A percentile compares a stretch with the other conserved stretches of the same genome.
Conservation (phyloP, 2,329 filamentous ascomycete species). For the Simplicillium aogashimaense region DNA sequence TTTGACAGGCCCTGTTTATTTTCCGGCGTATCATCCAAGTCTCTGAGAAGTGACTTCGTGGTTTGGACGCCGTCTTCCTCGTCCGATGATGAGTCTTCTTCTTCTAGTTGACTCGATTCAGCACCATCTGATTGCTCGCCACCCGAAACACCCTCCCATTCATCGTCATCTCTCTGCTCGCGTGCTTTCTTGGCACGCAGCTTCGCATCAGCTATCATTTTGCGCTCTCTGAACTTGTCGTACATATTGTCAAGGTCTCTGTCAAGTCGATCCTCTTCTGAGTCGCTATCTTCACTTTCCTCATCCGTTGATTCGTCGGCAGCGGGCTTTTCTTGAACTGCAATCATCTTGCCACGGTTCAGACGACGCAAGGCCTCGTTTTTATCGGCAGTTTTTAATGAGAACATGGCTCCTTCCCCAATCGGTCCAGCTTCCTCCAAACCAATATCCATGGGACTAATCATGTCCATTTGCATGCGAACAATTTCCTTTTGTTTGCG, state of each 20-base stretch:
- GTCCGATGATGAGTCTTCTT: slow-evolving; percentile 33
- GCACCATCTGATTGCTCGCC: slow-evolving; percentile 45
- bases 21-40: slow-evolving; percentile 30
- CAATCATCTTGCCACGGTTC: slow-evolving; percentile 66
- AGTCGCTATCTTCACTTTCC: slow-evolving; percentile 59
- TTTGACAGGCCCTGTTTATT: slow-evolving; percentile 57
- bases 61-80: slow-evolving; percentile 17
- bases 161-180: slow-evolving; percentile 71
- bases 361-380: slow-evolving; percentile 54
- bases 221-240: slow-evolving; percentile 70
- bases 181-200: slow-evolving; percentile 83
- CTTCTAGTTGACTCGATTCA: slow-evolving; percentile 52
- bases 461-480: slow-evolving; percentile 97
- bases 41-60: slow-evolving; percentile 21
- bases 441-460: slow-evolving; percentile 88
- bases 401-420: slow-evolving; percentile 79
- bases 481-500: slow-evolving; percentile 88
- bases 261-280: slow-evolving; percentile 75
- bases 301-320: slow-evolving; percentile 38
- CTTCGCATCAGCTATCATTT: slow-evolving; percentile 74
- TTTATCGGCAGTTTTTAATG: slow-evolving; percentile 72
- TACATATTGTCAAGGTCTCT: slow-evolving; percentile 82
- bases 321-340: slow-evolving; percentile 23
- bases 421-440: slow-evolving; percentile 73
- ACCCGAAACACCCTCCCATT: slow-evolving; percentile 83